Evolutionary conservation across 345 rosid genomes (phyloP).

Genomic region (Citrus inodora): DNA sequence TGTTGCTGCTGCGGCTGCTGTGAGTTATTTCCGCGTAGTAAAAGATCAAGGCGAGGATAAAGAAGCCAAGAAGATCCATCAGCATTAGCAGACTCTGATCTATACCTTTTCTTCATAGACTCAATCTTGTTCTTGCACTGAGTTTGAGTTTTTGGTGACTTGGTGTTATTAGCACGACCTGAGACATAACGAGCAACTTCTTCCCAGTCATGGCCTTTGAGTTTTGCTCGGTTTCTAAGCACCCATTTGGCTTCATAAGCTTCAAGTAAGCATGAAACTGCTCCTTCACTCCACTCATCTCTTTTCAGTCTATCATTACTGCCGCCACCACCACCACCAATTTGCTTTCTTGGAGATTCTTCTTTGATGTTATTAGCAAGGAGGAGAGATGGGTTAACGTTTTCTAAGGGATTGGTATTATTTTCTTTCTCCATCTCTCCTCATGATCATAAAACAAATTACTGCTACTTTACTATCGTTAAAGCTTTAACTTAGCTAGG

Average conservation of each 20-base stretch:
- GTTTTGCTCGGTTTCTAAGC: conserved; percentile 84
- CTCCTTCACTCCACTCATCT: conserved; percentile 99
- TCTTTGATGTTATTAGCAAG: conserved; percentile 17
- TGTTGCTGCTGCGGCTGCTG: conserved; percentile 21
- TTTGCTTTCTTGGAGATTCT: conserved; percentile 37
- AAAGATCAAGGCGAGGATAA: conserved; percentile 72
- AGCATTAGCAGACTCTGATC: conserved; percentile 75
- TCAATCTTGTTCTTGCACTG: conserved; percentile 99
- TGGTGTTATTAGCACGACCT: conserved; percentile 52
- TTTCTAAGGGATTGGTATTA: conserved; percentile 20
- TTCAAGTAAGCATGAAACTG: conserved; percentile 83
- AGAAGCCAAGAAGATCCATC: conserved; percentile 91
- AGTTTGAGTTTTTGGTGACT: conserved; percentile 85
- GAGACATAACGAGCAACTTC: conserved; percentile 82
- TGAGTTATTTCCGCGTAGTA: conserved; percentile 61
- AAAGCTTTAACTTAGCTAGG: background rate
- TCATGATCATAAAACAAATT: conserved; percentile 26
- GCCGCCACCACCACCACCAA: conserved; percentile 7
- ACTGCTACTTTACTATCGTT: background rate
- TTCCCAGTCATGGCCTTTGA: conserved; percentile 97
- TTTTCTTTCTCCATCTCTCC: conserved; percentile 66
- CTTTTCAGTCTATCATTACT: conserved; percentile 69
- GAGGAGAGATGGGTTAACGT: conserved; percentile 37
- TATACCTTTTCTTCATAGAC: conserved; percentile 95
- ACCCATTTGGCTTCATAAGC: conserved; percentile 93